phyloP scores from a whole-genome alignment of 2,329 filamentous ascomycete genomes.

The Talaromyces rugulosus region DNA sequence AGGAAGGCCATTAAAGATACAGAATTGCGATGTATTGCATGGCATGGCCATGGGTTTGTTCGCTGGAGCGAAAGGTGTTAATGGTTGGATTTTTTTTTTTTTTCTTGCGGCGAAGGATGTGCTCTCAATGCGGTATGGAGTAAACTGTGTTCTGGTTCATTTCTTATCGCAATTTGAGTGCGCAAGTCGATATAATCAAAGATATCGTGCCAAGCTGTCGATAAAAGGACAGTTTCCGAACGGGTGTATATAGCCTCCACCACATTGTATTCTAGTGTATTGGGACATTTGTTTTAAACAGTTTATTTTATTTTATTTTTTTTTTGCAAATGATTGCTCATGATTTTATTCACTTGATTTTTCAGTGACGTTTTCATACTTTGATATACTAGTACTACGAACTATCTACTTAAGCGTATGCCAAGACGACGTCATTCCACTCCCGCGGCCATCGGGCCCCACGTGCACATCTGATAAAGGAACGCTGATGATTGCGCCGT shows the following conservation, averaged over 20 bases:
- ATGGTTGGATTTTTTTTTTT: neutral
- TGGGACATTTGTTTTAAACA: neutral
- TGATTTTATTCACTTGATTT: neutral
- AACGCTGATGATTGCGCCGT: neutral
- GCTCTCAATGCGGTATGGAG: neutral
- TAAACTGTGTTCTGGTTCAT: neutral
- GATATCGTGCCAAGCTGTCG: neutral
- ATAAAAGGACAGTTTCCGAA: neutral
- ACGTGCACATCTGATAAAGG: neutral
- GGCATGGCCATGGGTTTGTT: neutral
- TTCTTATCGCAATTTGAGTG: neutral
- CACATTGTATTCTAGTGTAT: slow-evolving; percentile 11
- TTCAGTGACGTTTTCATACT: neutral
- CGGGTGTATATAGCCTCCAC: slow-evolving; percentile 10
- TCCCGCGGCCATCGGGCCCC: neutral
- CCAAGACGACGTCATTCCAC: slow-evolving; percentile 1
- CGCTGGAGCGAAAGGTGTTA: neutral
- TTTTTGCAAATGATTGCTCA: neutral
- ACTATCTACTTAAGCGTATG: neutral
- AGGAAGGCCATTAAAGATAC: neutral
- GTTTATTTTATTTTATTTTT: too few relatives aligned
- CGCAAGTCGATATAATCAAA: neutral
- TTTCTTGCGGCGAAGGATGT: neutral
- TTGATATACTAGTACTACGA: too few relatives aligned
- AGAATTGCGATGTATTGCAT: neutral